Conservation (phyloP, 768 basidiomycete genomes). For the Lentinula sp. region DNA sequence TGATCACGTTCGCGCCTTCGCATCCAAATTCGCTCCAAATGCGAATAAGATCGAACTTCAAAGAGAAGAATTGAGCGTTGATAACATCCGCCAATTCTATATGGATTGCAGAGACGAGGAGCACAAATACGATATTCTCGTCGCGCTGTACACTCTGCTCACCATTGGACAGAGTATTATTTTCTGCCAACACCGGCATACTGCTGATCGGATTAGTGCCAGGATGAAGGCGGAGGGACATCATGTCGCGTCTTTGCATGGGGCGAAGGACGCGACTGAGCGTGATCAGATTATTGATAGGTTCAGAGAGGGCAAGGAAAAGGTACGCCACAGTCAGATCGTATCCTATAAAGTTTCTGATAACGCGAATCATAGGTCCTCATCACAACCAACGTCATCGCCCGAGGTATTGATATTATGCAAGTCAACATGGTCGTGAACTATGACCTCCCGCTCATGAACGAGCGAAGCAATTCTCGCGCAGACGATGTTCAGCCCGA, state of each 20-base stretch:
- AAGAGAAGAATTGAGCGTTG: constrained; percentile 89
- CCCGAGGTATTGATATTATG: constrained; percentile 95
- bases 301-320: constrained; percentile 94
- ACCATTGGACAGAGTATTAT: constrained; percentile 99
- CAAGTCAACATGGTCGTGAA: constrained; percentile 99
- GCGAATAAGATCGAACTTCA: constrained; percentile 97
- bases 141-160: constrained; percentile 81
- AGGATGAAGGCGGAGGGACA: constrained; percentile 93
- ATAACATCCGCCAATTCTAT: constrained; percentile 94
- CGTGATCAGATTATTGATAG: constrained; percentile 91
- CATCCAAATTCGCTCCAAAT: constrained; percentile 84
- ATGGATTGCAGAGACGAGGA: constrained; percentile 92
- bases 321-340: constrained; percentile 39
- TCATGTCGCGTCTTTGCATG: constrained; percentile 93
- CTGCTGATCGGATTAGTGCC: constrained; percentile 86
- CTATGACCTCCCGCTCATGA: constrained; percentile 89
- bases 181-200: constrained; percentile 90
- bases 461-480: constrained; percentile 48
- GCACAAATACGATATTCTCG: constrained; percentile 93
- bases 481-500: constrained; percentile 63
- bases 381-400: constrained; percentile 98
- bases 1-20: constrained; percentile 87
- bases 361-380: constrained; percentile 36
- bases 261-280: constrained; percentile 84
- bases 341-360: neutral